Evolutionary conservation across 805 yeast species (phyloP).

Genomic region (Grigorovia humatica): DNA sequence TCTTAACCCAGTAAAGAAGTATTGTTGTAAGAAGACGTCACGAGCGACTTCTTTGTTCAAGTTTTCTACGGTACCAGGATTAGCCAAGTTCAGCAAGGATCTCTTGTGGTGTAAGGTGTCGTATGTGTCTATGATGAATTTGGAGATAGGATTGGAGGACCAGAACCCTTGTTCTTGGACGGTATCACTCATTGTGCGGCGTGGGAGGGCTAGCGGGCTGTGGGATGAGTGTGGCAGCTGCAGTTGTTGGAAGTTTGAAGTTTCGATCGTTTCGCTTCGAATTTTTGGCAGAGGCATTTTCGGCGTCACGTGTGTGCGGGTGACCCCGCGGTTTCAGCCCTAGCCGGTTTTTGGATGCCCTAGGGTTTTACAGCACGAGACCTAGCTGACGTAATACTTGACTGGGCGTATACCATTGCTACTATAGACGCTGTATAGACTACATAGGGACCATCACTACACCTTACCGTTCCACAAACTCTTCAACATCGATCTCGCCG

Average conservation of each 20-base stretch:
- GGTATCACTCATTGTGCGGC: conserved; percentile 20
- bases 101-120: conserved; percentile 67
- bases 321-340: too few species aligned
- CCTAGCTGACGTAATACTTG: background rate
- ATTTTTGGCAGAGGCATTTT: too few species aligned
- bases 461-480: conserved; percentile 35
- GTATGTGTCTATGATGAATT: conserved; percentile 69
- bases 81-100: conserved; percentile 65
- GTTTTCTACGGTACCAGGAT: conserved; percentile 94
- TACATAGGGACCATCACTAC: conserved; percentile 33
- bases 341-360: too few species aligned
- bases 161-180: conserved; percentile 42
- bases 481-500: conserved; percentile 68
- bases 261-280: too few species aligned
- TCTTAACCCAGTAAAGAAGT: conserved; percentile 88
- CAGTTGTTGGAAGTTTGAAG: too few species aligned
- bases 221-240: conserved; percentile 46
- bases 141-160: conserved; percentile 76
- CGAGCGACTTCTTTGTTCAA: conserved; percentile 86
- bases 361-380: background rate
- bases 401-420: too few species aligned
- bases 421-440: too few species aligned
- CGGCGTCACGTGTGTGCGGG: too few species aligned
- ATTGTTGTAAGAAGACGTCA: conserved; percentile 84
- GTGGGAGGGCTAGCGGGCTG: conserved; percentile 34